A percentile compares a stretch with the other conserved stretches of the same genome.
phyloP scores from a whole-genome alignment of 768 basidiomycete species.

The Pulveroboletus ravenelii region DNA sequence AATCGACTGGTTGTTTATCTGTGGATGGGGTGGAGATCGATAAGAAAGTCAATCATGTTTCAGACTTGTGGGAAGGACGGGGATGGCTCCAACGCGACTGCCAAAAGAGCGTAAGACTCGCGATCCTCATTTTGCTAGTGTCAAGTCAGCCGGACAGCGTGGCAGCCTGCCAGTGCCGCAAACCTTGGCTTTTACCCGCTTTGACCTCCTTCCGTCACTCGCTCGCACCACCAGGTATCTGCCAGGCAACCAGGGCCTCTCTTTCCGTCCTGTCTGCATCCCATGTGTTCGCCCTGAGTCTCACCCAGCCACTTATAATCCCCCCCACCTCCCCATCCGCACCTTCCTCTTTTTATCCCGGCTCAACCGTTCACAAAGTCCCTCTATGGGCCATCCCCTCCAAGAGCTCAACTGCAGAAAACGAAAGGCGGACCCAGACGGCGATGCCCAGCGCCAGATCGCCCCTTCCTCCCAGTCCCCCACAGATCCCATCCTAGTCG shows the following conservation, averaged over 20 bases:
- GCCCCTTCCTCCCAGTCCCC: conserved; percentile 13
- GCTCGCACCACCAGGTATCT: conserved; percentile 23
- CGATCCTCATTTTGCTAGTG: conserved; percentile 18
- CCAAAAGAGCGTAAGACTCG: conserved; percentile 24
- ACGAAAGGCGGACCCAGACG: conserved; percentile 60
- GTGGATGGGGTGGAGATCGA: conserved; percentile 11
- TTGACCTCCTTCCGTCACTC: conserved; percentile 22
- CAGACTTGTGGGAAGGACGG: too few relatives aligned
- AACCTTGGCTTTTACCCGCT: conserved; percentile 18
- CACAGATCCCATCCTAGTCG: conserved; percentile 34
- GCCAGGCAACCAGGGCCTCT: conserved; percentile 28
- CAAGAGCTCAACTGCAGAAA: conserved; percentile 54
- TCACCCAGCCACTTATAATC: conserved; percentile 34
- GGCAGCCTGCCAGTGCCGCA: conserved; percentile 27
- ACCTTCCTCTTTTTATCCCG: conserved; percentile 14
- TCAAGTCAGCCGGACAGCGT: conserved; percentile 26
- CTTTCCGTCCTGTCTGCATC: conserved; percentile 27
- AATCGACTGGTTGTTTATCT: conserved; percentile 3
- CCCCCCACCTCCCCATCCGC: conserved; percentile 5
- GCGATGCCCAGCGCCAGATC: conserved; percentile 33
- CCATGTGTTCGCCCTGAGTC: conserved; percentile 34
- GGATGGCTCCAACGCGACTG: background rate
- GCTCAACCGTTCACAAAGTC: too few relatives aligned
- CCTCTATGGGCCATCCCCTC: conserved; percentile 53
- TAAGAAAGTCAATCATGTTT: conserved; percentile 16